Conservation (phyloP, 2,329 filamentous ascomycete species). For the Trichocomaceae sp. region DNA sequence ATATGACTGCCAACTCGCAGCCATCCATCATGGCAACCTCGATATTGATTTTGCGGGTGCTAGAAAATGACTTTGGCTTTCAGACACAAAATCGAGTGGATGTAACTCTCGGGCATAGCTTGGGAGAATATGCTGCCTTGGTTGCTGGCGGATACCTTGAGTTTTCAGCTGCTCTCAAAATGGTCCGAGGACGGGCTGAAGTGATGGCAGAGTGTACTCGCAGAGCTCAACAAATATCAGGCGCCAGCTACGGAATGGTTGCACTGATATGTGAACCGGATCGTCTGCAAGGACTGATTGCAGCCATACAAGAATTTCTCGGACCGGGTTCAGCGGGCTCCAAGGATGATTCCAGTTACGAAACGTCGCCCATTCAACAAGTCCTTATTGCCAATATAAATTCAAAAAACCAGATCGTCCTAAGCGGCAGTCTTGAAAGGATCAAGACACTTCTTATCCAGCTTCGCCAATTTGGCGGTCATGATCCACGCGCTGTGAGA, state of each 20-base stretch:
- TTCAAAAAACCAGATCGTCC: conserved; percentile 90
- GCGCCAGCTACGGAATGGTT: conserved; percentile 89
- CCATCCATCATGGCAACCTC: conserved; percentile 95
- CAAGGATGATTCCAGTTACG: conserved; percentile 60
- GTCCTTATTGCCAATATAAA: conserved; percentile 92
- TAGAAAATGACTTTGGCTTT: conserved; percentile 81
- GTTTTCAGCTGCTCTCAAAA: conserved; percentile 68
- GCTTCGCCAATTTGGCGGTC: conserved; percentile 79
- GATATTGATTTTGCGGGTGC: conserved; percentile 77
- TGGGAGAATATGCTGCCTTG: conserved; percentile 88
- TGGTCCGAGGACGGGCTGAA: conserved; percentile 72
- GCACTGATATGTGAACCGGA: conserved; percentile 81
- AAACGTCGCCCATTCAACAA: conserved; percentile 71
- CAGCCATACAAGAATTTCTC: conserved; percentile 71
- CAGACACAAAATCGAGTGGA: conserved; percentile 63
- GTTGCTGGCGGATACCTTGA: conserved; percentile 74
- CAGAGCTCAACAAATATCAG: conserved; percentile 58
- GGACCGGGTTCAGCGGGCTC: conserved; percentile 59
- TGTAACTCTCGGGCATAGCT: conserved; percentile 79
- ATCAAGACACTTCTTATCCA: conserved; percentile 79
- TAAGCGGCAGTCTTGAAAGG: conserved; percentile 76
- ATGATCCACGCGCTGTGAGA: conserved; percentile 81
- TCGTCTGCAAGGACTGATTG: conserved; percentile 63
- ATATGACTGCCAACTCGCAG: conserved; percentile 79
- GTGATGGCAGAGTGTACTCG: conserved; percentile 73